phyloP scores from a whole-genome alignment of 1,284 basidiomycete species.

The Heimioporus retisporus region DNA sequence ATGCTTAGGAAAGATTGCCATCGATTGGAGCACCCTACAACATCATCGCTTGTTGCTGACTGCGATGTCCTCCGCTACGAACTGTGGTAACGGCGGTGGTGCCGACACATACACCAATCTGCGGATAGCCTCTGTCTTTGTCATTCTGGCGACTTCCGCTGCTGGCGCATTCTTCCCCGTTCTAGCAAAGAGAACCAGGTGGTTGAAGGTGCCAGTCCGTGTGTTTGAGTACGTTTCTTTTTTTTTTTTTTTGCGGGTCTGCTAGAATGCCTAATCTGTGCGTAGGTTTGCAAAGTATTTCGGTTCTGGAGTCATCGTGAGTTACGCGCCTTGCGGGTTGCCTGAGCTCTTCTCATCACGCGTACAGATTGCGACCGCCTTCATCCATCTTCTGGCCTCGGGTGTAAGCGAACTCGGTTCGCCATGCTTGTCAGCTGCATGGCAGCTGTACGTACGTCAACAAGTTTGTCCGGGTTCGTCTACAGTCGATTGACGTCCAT shows the following conservation, averaged over 20 bases:
- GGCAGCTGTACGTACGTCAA: constrained; percentile 78
- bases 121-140: constrained; percentile 89
- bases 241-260: neutral
- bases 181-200: constrained; percentile 68
- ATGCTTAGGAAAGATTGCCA: neutral
- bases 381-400: constrained; percentile 88
- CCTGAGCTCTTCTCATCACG: constrained; percentile 12
- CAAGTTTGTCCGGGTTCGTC: constrained; percentile 3
- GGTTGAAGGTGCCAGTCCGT: constrained; percentile 68
- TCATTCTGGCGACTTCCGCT: constrained; percentile 81
- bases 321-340: constrained; percentile 38
- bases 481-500: constrained; percentile 10
- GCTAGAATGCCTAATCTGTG: constrained; percentile 15
- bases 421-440: constrained; percentile 76
- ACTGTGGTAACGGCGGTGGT: constrained; percentile 50
- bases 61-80: constrained; percentile 33
- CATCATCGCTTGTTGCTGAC: neutral
- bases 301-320: constrained; percentile 92
- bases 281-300: constrained; percentile 94
- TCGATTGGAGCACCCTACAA: neutral
- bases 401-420: constrained; percentile 79
- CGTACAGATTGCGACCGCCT: constrained; percentile 87
- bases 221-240: constrained; percentile 76
- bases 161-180: constrained; percentile 88
- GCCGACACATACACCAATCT: constrained; percentile 54